Conservation (phyloP, 352 stramenopile species). For the Globisporangium alternatum region DNA sequence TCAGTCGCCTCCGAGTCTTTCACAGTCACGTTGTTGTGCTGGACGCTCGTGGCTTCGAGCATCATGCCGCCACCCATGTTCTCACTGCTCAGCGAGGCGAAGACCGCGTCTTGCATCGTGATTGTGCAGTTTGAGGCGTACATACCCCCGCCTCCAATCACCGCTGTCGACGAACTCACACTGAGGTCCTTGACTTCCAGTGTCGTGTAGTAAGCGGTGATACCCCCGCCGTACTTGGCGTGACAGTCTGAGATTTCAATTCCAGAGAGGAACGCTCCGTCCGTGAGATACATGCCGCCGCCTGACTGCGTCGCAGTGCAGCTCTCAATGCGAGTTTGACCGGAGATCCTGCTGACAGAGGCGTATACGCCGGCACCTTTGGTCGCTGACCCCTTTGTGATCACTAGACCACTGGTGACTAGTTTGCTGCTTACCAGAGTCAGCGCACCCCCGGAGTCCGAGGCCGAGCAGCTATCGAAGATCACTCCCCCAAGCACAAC, state of each 20-base stretch:
- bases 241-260: constrained; percentile 9
- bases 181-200: background rate
- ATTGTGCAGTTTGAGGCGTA: constrained; percentile 18
- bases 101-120: constrained; percentile 4
- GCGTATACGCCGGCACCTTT: constrained; percentile 23
- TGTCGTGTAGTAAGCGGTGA: background rate
- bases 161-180: constrained; percentile 6
- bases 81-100: constrained; percentile 4
- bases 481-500: background rate
- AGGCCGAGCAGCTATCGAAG: constrained; percentile 8
- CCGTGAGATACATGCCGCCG: constrained; percentile 29
- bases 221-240: constrained; percentile 7
- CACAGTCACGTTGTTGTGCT: constrained; percentile 28
- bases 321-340: background rate
- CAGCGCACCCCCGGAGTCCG: constrained; percentile 18
- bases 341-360: constrained; percentile 2
- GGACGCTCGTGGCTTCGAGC: constrained; percentile 19
- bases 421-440: constrained; percentile 6
- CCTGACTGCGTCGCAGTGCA: constrained; percentile 22
- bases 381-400: constrained; percentile 2
- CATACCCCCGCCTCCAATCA: constrained; percentile 27
- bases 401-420: background rate
- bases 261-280: constrained; percentile 6
- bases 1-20: constrained; percentile 9
- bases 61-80: constrained; percentile 34